Base-by-base conservation (phyloP, 441 rosid genomes). In the Adansonia gregorii region DNA sequence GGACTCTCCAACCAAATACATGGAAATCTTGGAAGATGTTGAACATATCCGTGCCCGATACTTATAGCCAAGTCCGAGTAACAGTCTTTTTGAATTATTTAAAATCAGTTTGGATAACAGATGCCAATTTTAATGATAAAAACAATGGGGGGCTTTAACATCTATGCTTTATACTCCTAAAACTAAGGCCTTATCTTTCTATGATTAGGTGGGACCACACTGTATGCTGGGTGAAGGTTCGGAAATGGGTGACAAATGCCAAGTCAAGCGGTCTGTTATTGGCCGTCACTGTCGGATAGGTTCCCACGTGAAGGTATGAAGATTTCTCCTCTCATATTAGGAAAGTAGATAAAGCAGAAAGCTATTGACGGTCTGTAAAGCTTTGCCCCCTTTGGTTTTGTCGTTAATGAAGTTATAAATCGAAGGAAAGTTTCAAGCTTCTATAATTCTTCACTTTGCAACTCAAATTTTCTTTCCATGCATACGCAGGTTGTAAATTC, bases 271-370 rank as follows among this genome's bases (percentile, higher is more conserved):
- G 85, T 95, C 99, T 79, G 97, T 93, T 14, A 88, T 95, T 76
- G 98, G 99, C 68, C 93, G 93, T 75, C 98, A 93, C 81, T 95
- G 99, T 85, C 88, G 97, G 68, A 92, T 95, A 88, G 98, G 98
- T 83, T 93, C 94, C 80, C 93, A 89, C 81, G 99, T 95, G 78
- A 95, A 95, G 98, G 99, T 93, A 85, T 39, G 74, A 49, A 58
- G 49, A 73, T 76, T 75, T 55, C 74, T 49, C 65, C 54, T 2
- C 9, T 15, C 9, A 60, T 39, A 27, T 19, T 75, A 64, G 80
- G 39, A 24, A n/a, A 12, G 56, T 15, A 60, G 20, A 48, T 67
- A 49, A 45, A 19, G 70, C 49, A 45, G 70, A 2, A 41, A 20
- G 35, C 65, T 69, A 17, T 24, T 12, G 11, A 15, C 17, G 7